phyloP scores from a whole-genome alignment of 2,329 filamentous ascomycete genomes.

The Cladosporium velox region DNA sequence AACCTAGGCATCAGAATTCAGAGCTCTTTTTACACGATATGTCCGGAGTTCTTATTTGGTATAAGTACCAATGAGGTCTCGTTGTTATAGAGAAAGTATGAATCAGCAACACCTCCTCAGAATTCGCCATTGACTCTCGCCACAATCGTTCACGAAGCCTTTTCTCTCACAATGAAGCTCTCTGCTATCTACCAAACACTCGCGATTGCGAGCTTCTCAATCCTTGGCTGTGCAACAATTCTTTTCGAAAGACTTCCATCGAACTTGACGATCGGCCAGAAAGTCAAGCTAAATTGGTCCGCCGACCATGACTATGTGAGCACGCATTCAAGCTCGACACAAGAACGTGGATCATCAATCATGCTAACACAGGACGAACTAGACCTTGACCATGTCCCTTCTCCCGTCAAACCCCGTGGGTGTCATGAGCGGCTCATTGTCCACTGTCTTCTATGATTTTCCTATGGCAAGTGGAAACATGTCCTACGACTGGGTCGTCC shows the following conservation, averaged over 20 bases:
- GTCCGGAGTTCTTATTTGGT: neutral
- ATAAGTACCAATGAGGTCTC: neutral
- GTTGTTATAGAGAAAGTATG: neutral
- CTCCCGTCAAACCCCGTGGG: neutral
- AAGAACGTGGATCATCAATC: neutral
- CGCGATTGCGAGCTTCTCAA: constrained; percentile 1
- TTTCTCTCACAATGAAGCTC: neutral
- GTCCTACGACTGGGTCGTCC: constrained; percentile 3
- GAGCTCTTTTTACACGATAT: neutral
- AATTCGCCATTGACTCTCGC: neutral
- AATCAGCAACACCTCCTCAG: neutral
- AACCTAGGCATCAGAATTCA: constrained; percentile 7
- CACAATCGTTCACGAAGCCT: neutral
- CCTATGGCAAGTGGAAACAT: constrained; percentile 3
- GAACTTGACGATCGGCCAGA: neutral
- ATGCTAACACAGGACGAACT: neutral
- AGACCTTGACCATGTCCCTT: neutral
- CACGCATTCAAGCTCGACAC: neutral
- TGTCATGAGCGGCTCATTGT: neutral
- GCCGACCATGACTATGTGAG: constrained; percentile 6
- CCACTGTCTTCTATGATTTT: neutral
- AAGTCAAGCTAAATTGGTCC: neutral
- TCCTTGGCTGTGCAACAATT: neutral
- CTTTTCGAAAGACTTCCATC: neutral
- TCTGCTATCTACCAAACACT: neutral